Evolutionary conservation across 306 rosid genomes (phyloP), one percentile per base, ranked within the genome.

Genomic region (Trifolium subterraneum): DNA sequence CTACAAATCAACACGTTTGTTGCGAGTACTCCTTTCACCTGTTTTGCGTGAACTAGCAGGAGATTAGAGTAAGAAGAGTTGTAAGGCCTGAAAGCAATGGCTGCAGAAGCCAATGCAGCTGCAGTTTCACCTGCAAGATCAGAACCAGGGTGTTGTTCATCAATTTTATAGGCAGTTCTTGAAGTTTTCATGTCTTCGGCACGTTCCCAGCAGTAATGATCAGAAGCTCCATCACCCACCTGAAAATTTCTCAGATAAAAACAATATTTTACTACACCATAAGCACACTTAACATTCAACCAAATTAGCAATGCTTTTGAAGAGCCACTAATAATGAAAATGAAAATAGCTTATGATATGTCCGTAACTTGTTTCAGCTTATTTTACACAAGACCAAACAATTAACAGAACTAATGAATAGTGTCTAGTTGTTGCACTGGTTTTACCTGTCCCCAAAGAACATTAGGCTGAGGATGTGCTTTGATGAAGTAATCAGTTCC

Each of bases 61-160:
- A 89, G 88, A 64, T 16, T 63, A 29, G 97, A 88, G 83, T 93
- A 93, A 38, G 98, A 86, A 11, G 97, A 88, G 84, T 93, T 87
- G 84, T 82, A 91, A 25, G 93, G 82, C 79, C 51, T 74, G 87
- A 91, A 93, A 77, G 97, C 97, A 2, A 93, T 81, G 73, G 98
- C 70, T 33, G 98, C 84, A 1, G 97, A 83, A 51, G 97, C 98
- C 81, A 93, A 80, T n/a, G 98, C 90, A 14, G 97, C 97, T 1
- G 97, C 90, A 19, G 98, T 93, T 81, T 93, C 98, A 19, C 88
- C 97, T 1, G 96, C 97, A 19, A 93, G 83, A 84, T 93, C 98
- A 0, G 97, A 93, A 58, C 98, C 97, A 0, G 98, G 98, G 72
- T 93, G 86, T 31, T 69, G 70, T 77, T 86, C 93, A 56, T 93